Evolutionary conservation across 2,329 filamentous ascomycete species (phyloP).

Genomic region (Colletotrichum eremochloae): DNA sequence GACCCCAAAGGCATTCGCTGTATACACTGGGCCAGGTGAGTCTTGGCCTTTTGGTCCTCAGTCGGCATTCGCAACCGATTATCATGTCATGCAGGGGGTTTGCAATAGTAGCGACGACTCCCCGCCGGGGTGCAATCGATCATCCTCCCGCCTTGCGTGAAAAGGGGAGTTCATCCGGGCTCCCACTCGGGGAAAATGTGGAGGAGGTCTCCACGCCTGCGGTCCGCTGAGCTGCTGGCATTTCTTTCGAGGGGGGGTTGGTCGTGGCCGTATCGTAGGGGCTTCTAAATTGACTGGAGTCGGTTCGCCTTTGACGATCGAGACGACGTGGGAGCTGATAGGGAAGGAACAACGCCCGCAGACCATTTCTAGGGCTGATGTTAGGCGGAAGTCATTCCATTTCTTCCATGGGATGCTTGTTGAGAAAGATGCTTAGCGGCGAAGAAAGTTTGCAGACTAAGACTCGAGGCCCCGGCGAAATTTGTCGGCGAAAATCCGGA

Average conservation of each 20-base stretch:
- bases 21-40: neutral
- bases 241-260: slow-evolving; percentile 1
- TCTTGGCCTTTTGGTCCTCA: slow-evolving; percentile 6
- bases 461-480: slow-evolving; percentile 3
- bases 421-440: neutral
- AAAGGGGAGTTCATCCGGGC: slow-evolving; percentile 42
- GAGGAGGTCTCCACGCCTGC: slow-evolving; percentile 35
- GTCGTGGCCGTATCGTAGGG: neutral
- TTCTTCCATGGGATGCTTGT: neutral
- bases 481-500: slow-evolving; percentile 37
- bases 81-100: slow-evolving; percentile 21
- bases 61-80: slow-evolving; percentile 36
- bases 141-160: slow-evolving; percentile 39
- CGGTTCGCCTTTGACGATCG: neutral
- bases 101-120: slow-evolving; percentile 22
- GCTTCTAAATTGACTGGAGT: neutral
- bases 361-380: neutral
- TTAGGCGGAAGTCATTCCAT: neutral
- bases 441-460: neutral
- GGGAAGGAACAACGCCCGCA: neutral
- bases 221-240: slow-evolving; percentile 33
- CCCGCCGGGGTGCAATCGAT: slow-evolving; percentile 33
- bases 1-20: slow-evolving; percentile 19
- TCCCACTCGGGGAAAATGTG: slow-evolving; percentile 41
- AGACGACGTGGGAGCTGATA: neutral